Base-by-base conservation (phyloP, 495 filamentous ascomycete species). In the Terfezia boudieri region DNA sequence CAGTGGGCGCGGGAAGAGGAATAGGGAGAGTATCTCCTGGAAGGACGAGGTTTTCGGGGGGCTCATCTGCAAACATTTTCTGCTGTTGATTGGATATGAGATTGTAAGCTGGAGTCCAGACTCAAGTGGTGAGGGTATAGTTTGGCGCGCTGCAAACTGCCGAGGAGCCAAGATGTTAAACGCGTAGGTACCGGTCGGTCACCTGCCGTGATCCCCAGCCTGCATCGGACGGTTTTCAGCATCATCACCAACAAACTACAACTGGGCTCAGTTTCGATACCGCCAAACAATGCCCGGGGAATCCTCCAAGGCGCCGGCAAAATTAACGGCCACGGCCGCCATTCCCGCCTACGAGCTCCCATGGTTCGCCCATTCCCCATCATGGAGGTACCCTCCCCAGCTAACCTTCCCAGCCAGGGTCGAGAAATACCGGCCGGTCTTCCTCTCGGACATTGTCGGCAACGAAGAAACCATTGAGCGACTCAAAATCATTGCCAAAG, bases 391-490 rank as follows among this genome's bases (percentile, higher is more conserved):
- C 20, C 20, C 20, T 55, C 37, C 7, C 43, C 61, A 52, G 64
- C 63, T 58, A 20, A 57, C 49, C 32, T 14, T 12, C 17, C 36
- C 49, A 36, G 36, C 36, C 57, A 95, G 90, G 90, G 92, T 99
- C 38, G 90, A 99, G 68, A 99, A 99, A 67, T 99, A 99, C 69
- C 78, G 90, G 46, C 90, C 90, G 0, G 72, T 88, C 52, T 84
- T 86, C 71, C 81, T 99, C 37, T 86, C 95, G 70, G 90, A 99
- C 65, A 79, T 99, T 51, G 92, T 96, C 54, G 90, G 90, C 57
- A 99, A 99, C 66, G 92, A 81, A 11, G 90, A 99, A 66, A 99
- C 90, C 0, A 81, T 99, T 60, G 92, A 95, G 68, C 83, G 90
- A 17, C 72, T 99, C 60, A 96, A 99, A 67, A 96, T 99, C 60